phyloP scores from a whole-genome alignment of 495 filamentous ascomycete genomes.

The Acidiella bohemica region DNA sequence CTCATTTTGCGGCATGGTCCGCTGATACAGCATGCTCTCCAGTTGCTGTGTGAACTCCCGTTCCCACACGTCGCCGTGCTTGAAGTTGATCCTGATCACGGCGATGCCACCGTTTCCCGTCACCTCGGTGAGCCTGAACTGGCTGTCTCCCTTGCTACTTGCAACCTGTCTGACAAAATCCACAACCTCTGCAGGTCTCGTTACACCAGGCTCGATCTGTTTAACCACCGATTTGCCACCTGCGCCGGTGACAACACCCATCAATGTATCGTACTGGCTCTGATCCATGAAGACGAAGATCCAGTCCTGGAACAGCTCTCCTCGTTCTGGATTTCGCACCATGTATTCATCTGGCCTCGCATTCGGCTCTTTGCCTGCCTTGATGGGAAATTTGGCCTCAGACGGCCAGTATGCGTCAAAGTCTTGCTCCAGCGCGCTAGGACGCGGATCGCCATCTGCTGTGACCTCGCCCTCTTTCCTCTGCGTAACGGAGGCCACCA shows the following conservation, averaged over 20 bases:
- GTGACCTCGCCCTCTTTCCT: slow-evolving; percentile 25
- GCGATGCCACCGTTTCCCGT: slow-evolving; percentile 40
- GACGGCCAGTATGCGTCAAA: slow-evolving; percentile 76
- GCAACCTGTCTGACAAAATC: slow-evolving; percentile 61
- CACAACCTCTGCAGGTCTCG: slow-evolving; percentile 59
- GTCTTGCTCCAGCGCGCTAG: slow-evolving; percentile 62
- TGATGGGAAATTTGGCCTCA: slow-evolving; percentile 54
- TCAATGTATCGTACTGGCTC: slow-evolving; percentile 64
- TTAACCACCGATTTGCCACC: slow-evolving; percentile 68
- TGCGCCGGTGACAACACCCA: slow-evolving; percentile 59
- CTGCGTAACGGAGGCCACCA: slow-evolving; percentile 31
- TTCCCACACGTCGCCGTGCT: slow-evolving; percentile 59
- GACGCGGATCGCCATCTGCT: slow-evolving; percentile 36
- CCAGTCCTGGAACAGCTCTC: slow-evolving; percentile 69
- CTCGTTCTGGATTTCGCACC: slow-evolving; percentile 49
- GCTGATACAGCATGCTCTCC: slow-evolving; percentile 57
- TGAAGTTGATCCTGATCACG: slow-evolving; percentile 61
- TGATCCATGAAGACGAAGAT: slow-evolving; percentile 77
- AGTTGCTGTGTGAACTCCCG: slow-evolving; percentile 51
- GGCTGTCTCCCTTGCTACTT: slow-evolving; percentile 47
- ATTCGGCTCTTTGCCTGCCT: slow-evolving; percentile 57
- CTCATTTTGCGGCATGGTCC: slow-evolving; percentile 78
- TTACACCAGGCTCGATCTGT: slow-evolving; percentile 38
- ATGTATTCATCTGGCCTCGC: slow-evolving; percentile 50
- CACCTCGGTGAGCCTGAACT: slow-evolving; percentile 11